Conservation (phyloP, 306 rosid genomes). For the Vigna radiata region DNA sequence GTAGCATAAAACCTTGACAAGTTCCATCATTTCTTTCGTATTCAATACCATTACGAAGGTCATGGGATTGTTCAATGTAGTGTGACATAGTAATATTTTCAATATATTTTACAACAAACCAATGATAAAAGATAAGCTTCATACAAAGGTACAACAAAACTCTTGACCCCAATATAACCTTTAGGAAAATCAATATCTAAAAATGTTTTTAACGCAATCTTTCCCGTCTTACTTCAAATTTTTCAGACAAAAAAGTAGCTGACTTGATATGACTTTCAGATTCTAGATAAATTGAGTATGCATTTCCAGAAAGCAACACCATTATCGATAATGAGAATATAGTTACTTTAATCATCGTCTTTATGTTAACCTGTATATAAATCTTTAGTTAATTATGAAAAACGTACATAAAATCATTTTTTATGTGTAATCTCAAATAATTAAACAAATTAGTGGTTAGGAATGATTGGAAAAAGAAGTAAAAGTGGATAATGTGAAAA, state of each 20-base stretch:
- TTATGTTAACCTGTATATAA: background rate
- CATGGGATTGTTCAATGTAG: background rate
- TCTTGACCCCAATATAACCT: conserved; percentile 36
- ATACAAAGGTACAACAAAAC: conserved; percentile 21
- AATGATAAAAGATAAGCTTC: conserved; percentile 2
- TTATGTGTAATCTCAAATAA: too few species aligned
- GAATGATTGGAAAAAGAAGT: too few species aligned
- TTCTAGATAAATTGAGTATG: background rate
- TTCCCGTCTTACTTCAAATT: background rate
- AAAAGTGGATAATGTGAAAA: too few species aligned
- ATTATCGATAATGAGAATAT: background rate
- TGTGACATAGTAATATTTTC: background rate
- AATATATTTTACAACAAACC: background rate
- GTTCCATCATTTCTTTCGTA: background rate
- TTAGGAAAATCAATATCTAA: background rate
- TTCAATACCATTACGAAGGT: background rate
- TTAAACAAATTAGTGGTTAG: too few species aligned
- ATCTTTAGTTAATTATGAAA: background rate
- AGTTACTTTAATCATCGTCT: background rate
- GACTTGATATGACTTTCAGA: background rate
- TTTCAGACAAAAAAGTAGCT: background rate
- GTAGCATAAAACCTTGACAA: background rate
- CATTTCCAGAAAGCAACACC: background rate
- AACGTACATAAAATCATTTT: too few species aligned
- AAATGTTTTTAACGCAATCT: background rate